Conservation (phyloP, 805 yeast genomes). For the Maudiozyma barnettii region DNA sequence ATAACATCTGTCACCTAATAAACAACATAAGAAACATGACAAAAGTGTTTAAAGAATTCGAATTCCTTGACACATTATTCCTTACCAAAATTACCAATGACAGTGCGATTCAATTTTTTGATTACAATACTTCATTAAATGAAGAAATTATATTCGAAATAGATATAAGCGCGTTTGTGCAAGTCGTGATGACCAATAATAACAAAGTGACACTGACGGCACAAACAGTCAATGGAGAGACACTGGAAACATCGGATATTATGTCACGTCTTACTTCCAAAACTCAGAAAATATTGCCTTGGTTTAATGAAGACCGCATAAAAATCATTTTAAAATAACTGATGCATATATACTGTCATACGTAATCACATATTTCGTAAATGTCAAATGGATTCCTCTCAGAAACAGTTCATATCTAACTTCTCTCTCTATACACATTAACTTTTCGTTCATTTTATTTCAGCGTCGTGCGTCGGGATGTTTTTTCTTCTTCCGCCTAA, state of each 20-base stretch:
- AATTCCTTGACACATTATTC: slow-evolving; percentile 11
- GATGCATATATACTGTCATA: no score
- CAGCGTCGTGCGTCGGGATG: not conserved
- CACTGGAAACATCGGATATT: slow-evolving; percentile 1
- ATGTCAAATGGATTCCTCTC: no score
- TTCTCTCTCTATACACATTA: no score
- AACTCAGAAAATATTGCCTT: slow-evolving; percentile 11
- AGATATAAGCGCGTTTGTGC: slow-evolving; percentile 10
- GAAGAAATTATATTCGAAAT: slow-evolving; percentile 8
- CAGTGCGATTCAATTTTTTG: slow-evolving; percentile 7
- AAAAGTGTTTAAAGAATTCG: slow-evolving; percentile 9
- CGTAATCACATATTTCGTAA: no score
- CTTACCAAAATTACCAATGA: slow-evolving; percentile 7
- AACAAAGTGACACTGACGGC: not conserved
- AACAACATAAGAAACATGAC: slow-evolving; percentile 3
- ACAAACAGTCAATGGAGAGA: slow-evolving; percentile 5
- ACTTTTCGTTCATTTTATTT: not conserved
- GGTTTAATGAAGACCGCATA: slow-evolving; percentile 11
- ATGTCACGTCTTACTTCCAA: slow-evolving; percentile 7
- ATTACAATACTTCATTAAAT: slow-evolving; percentile 10
- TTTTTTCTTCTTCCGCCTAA: not conserved
- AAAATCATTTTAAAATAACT: slow-evolving; percentile 1
- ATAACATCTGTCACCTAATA: not conserved
- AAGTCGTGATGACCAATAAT: not conserved
- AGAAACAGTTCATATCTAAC: no score